A percentile compares a stretch with the other conserved stretches of the same genome.
These are phyloP conservation scores for Celoporthe dispersa DNA, from an alignment of 2,329 filamentous ascomycete genomes.

Conservation along the genomic window DNA sequence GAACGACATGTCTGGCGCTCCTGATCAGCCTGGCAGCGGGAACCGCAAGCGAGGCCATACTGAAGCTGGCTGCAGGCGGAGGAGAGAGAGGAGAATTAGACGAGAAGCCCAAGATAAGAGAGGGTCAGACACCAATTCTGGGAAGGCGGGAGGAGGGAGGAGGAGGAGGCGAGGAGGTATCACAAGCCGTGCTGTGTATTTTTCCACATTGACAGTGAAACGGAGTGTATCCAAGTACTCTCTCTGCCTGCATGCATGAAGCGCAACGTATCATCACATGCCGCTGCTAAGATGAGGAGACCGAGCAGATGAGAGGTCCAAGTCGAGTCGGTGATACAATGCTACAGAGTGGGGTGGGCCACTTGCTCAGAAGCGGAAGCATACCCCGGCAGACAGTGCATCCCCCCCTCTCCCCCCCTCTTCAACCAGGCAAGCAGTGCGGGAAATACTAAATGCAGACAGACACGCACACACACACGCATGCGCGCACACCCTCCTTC, in stretches of 20 bases:
- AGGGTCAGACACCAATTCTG: not conserved
- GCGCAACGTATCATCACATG: not conserved
- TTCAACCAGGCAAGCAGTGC: not conserved
- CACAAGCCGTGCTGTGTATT: not conserved
- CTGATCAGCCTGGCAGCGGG: constrained; percentile 24
- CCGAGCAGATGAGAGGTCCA: not conserved
- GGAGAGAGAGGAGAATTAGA: not conserved
- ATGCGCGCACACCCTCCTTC: no score
- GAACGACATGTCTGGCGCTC: constrained; percentile 21
- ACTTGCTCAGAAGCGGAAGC: constrained; percentile 1
- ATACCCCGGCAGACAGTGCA: not conserved
- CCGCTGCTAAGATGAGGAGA: not conserved
- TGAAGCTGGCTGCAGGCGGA: not conserved
- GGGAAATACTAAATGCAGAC: not conserved
- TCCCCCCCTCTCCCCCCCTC: not conserved
- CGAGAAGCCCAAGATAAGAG: not conserved
- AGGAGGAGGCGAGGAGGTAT: not conserved
- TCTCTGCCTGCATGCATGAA: not conserved
- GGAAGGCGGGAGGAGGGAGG: not conserved
- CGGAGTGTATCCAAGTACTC: not conserved
- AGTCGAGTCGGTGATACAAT: not conserved
- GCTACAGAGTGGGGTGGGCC: not conserved
- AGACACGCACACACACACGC: no score
- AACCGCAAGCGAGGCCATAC: constrained; percentile 21
- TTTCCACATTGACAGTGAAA: not conserved